Base-by-base conservation (phyloP, 2,329 filamentous ascomycete species). In the Apiospora rasikravindrae region DNA sequence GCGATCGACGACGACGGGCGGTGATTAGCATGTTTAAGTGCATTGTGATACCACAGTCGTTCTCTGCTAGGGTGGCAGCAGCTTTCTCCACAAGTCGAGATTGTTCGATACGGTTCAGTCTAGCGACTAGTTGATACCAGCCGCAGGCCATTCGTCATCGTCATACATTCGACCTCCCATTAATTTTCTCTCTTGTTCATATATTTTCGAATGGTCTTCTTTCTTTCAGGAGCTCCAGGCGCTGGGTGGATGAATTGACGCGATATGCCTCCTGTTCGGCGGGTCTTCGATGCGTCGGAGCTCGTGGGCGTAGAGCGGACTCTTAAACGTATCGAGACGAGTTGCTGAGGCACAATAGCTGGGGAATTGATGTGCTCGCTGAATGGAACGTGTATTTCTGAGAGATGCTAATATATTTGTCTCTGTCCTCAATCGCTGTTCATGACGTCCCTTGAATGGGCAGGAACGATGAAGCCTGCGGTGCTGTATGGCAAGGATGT, bases 221-320 rank as follows among this genome's bases (percentile, higher is more conserved):
- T 64, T 64, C 33, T 64, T 64, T 64, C 29, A 14, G 57, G 57
- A 40, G 57, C 57, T 64, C 33, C 57, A 64, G 57, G 57, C 57
- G 57, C 57, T 64, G 57, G 57, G 57, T n/a, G 57, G 33, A 64
- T 64, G 57, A 64, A 40, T 64, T 64, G 57, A 64, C 57, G 57
- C 57, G 57, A 40, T n/a, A 64, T 64, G 57, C 57, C 33, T 64
- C 29, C 53, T 37, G 37, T 61, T n/a, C 29, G 19, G 29, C 53
- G 22, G 33, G 57, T 64, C 33, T n/a, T 8, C 22, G 22, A 1
- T 40, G 33, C 33, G 10, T 14, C 33, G 29, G 57, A 37, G 29
- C 57, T 40, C 33, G 11, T n/a, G 33, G 19, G 33, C 22, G n/a
- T 40, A 37, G 33, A 40, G 57, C 40, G 33, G 57, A 14, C 22